phyloP scores from a whole-genome alignment of 108 stramenopile species.

The Nitzschia inconspicua region DNA sequence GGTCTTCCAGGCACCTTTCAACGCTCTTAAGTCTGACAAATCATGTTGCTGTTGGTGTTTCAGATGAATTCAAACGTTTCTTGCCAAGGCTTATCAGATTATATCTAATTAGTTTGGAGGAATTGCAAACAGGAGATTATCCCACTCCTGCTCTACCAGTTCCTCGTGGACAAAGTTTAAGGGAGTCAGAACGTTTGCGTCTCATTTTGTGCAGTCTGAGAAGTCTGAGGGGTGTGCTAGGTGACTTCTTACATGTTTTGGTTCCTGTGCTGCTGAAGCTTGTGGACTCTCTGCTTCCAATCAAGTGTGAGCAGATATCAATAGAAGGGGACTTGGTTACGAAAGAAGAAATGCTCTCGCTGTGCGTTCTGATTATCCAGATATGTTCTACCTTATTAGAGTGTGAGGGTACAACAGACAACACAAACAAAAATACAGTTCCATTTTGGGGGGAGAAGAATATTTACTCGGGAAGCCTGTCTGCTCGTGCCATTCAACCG shows the following conservation, averaged over 20 bases:
- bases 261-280: conserved; percentile 85
- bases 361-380: conserved; percentile 51
- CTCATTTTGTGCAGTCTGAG: conserved; percentile 66
- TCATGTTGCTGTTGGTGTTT: conserved; percentile 76
- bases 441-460: conserved; percentile 37
- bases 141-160: conserved; percentile 7
- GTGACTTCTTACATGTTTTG: conserved; percentile 76
- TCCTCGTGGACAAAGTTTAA: conserved; percentile 5
- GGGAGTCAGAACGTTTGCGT: conserved; percentile 49
- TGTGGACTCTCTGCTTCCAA: conserved; percentile 56
- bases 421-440: conserved; percentile 6
- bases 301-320: conserved; percentile 7
- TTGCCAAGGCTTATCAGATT: conserved; percentile 69
- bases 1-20: conserved; percentile 83
- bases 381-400: conserved; percentile 62
- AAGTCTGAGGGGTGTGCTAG: conserved; percentile 62
- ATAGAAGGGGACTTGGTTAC: conserved; percentile 23
- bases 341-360: conserved; percentile 6
- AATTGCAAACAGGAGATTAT: conserved; percentile 63
- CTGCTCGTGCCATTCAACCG: conserved; percentile 78
- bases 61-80: conserved; percentile 80
- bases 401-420: conserved; percentile 22
- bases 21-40: conserved; percentile 81
- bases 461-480: conserved; percentile 43
- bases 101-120: conserved; percentile 64